These are phyloP conservation scores for Cystofilobasidium bisporidii DNA, from an alignment of 768 basidiomycete genomes.

Conservation along the genomic window DNA sequence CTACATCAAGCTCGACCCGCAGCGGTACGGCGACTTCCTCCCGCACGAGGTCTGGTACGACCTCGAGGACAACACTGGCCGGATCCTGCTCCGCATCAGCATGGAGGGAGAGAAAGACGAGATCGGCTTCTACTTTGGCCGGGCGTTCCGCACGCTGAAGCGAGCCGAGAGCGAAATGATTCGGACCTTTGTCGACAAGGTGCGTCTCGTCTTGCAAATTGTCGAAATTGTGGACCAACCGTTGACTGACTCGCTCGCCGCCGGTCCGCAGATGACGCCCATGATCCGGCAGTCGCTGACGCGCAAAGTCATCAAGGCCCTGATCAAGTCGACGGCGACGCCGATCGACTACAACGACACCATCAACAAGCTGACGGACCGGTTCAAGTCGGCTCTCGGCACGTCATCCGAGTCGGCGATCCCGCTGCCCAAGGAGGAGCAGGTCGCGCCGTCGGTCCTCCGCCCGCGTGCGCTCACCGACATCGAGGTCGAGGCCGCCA, in stretches of 20 bases:
- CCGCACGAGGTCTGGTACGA: constrained; percentile 88
- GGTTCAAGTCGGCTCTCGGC: constrained; percentile 27
- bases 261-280: constrained; percentile 66
- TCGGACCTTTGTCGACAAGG: constrained; percentile 93
- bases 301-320: constrained; percentile 59
- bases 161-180: constrained; percentile 92
- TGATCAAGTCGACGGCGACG: constrained; percentile 52
- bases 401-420: constrained; percentile 22
- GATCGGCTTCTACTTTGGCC: constrained; percentile 91
- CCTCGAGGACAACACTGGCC: constrained; percentile 63
- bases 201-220: constrained; percentile 43
- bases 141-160: constrained; percentile 87
- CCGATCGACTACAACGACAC: constrained; percentile 30
- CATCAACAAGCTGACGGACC: constrained; percentile 28
- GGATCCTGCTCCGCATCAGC: constrained; percentile 75
- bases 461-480: constrained; percentile 53
- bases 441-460: constrained; percentile 1
- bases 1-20: constrained; percentile 84
- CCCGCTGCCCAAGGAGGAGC: constrained; percentile 26
- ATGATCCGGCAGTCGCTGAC: constrained; percentile 83
- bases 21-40: constrained; percentile 75
- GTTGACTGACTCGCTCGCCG: background rate
- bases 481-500: constrained; percentile 86
- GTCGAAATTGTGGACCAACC: background rate
- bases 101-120: constrained; percentile 99